Evolutionary conservation across 83 land plant genomes (phyloP), one percentile per base, ranked within the genome.

Genomic region (Picea abies): DNA sequence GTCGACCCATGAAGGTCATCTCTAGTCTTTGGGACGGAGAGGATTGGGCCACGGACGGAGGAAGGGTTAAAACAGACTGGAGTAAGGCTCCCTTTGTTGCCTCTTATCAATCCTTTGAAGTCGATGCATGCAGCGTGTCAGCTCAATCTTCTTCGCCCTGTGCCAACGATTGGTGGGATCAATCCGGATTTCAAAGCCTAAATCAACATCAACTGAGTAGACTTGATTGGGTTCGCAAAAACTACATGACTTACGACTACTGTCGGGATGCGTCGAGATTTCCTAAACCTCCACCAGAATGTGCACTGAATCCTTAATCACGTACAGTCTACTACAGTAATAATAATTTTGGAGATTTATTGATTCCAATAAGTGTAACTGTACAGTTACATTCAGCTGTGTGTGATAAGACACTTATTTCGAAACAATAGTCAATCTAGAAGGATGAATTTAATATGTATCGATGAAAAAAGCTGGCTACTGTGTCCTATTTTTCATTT

Each of bases 41-140:
- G 47, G 81, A 80, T 32, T 91, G 93, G 93, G 93, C 93, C 4
- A 87, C 93, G 0, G 65, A 83, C 62, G 93, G 91, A 11, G 91
- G 91, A 60, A 32, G 23, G 44, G 52, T 16, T 4, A 85, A 87
- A 79, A 83, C 29, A 2, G 80, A 91, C 23, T 91, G 91, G 90
- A 17, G 61, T 1, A 7, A 80, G 1, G 87, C 86, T 0, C 93
- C 93, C 39, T 91, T 91, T 78, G 6, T 4, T 11, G 91, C 91
- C 23, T 15, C 68, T 6, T 90, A 66, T 60, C 78, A 70, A 76
- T 84, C 79, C 7, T 90, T 92, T 52, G 65, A 63, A 12, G 76
- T 87, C 16, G 67, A 63, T 64, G 91, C 86, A 14, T 76, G 78
- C 44, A 23, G 23, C 4, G 60, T 7, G 20, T 44, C 77, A 9